These are phyloP conservation scores for Gloeostereum incarnatum DNA, from an alignment of 768 basidiomycete species.

Conservation along the genomic window DNA sequence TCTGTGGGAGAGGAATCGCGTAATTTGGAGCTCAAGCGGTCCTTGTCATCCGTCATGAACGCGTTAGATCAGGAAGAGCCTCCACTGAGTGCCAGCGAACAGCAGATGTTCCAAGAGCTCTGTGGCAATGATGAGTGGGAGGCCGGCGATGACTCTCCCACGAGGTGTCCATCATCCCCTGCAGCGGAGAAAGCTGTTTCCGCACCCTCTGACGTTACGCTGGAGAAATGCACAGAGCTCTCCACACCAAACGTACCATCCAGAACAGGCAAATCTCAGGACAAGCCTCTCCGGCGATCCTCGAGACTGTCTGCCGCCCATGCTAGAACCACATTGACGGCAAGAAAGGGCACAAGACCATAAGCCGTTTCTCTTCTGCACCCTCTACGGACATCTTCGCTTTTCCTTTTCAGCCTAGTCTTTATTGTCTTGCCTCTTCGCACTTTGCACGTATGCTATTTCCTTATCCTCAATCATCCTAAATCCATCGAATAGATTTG, in stretches of 20 bases:
- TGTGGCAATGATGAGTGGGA: constrained; percentile 55
- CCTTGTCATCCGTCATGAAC: neutral
- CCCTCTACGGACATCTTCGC: too few relatives aligned
- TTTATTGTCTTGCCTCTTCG: constrained; percentile 9
- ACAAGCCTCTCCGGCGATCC: constrained; percentile 46
- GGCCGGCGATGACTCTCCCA: constrained; percentile 16
- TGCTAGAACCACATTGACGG: constrained; percentile 19
- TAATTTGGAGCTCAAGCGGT: neutral
- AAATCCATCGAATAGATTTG: constrained; percentile 7
- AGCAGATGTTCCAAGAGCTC: constrained; percentile 59
- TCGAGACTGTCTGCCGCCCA: constrained; percentile 65
- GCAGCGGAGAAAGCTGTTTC: neutral
- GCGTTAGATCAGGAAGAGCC: constrained; percentile 19
- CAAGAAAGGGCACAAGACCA: neutral
- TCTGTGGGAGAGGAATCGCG: neutral
- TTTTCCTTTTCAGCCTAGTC: constrained; percentile 6
- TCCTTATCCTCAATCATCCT: constrained; percentile 1
- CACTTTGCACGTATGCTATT: neutral
- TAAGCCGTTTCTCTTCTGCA: too few relatives aligned
- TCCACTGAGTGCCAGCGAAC: constrained; percentile 61
- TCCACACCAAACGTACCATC: neutral
- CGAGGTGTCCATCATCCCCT: constrained; percentile 9
- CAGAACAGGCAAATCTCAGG: constrained; percentile 12
- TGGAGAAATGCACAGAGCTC: neutral
- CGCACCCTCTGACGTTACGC: neutral